Conservation (phyloP, 2,329 filamentous ascomycete genomes). For the Colletotrichum brevisporum region DNA sequence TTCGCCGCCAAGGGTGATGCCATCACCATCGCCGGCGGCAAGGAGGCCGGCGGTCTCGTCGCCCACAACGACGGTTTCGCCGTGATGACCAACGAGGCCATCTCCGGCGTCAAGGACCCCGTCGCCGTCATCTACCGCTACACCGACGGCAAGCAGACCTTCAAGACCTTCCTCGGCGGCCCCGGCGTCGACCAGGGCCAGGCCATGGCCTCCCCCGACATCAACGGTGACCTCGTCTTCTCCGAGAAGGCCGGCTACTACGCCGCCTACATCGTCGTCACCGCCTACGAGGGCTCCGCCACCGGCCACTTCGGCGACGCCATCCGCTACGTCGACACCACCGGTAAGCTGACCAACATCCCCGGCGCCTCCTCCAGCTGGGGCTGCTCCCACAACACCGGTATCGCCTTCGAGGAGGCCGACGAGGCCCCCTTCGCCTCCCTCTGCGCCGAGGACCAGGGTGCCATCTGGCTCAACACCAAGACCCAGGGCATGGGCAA, state of each 20-base stretch:
- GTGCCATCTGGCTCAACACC: slow-evolving; percentile 75
- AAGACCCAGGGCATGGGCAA: slow-evolving; percentile 68
- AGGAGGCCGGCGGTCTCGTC: slow-evolving; percentile 73
- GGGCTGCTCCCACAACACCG: slow-evolving; percentile 76
- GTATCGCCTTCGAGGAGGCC: slow-evolving; percentile 73
- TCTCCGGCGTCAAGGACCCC: slow-evolving; percentile 65
- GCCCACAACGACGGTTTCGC: slow-evolving; percentile 75
- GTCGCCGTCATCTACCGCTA: slow-evolving; percentile 73
- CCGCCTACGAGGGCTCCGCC: slow-evolving; percentile 67
- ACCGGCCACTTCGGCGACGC: slow-evolving; percentile 71
- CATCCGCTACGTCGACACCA: slow-evolving; percentile 60
- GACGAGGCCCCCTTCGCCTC: slow-evolving; percentile 70
- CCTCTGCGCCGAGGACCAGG: slow-evolving; percentile 74
- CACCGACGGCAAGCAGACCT: slow-evolving; percentile 67
- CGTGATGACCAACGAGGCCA: slow-evolving; percentile 70
- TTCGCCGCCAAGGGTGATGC: slow-evolving; percentile 67
- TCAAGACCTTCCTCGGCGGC: slow-evolving; percentile 72
- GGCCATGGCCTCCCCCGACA: slow-evolving; percentile 68
- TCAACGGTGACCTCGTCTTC: slow-evolving; percentile 75
- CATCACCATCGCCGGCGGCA: slow-evolving; percentile 66
- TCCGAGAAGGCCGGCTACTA: slow-evolving; percentile 69
- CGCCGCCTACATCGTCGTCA: slow-evolving; percentile 74
- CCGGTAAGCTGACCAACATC: slow-evolving; percentile 66
- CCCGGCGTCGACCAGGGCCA: slow-evolving; percentile 63
- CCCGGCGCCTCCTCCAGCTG: slow-evolving; percentile 67